These are phyloP conservation scores for Aureobasidium melanogenum DNA, from an alignment of 2,329 filamentous ascomycete species.

Conservation along the genomic window DNA sequence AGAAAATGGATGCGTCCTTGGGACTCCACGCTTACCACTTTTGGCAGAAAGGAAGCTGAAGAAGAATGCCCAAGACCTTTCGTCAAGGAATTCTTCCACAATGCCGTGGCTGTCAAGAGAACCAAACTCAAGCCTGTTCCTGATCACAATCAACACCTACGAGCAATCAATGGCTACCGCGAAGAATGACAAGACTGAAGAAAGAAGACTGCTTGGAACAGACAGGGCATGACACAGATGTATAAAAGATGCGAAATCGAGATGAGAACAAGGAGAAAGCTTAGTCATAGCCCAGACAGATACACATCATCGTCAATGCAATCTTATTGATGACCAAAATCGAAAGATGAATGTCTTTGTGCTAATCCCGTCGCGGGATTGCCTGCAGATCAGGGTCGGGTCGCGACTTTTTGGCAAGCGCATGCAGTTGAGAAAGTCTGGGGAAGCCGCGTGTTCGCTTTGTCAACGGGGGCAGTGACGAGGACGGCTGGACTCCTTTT, in stretches of 20 bases:
- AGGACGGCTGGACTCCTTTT: background rate
- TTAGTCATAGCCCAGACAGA: background rate
- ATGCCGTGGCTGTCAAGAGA: no score
- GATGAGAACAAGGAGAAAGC: background rate
- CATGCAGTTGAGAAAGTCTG: background rate
- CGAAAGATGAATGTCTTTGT: background rate
- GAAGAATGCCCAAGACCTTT: background rate
- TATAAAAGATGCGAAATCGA: background rate
- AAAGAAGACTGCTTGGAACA: background rate
- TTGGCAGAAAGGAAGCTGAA: no score
- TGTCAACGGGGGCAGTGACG: background rate
- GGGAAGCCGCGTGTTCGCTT: slow-evolving; percentile 11
- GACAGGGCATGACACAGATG: background rate
- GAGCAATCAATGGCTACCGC: no score
- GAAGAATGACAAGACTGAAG: no score
- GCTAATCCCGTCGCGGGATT: background rate
- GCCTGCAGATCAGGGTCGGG: background rate
- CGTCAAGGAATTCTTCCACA: background rate
- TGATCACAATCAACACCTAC: no score
- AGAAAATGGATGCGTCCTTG: no score
- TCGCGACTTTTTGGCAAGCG: background rate
- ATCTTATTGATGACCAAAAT: background rate
- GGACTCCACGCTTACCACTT: no score
- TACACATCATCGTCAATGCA: background rate
- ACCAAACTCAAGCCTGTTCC: no score